These are phyloP conservation scores for Aethionema arabicum DNA, from an alignment of 345 rosid species.

Conservation along the genomic window DNA sequence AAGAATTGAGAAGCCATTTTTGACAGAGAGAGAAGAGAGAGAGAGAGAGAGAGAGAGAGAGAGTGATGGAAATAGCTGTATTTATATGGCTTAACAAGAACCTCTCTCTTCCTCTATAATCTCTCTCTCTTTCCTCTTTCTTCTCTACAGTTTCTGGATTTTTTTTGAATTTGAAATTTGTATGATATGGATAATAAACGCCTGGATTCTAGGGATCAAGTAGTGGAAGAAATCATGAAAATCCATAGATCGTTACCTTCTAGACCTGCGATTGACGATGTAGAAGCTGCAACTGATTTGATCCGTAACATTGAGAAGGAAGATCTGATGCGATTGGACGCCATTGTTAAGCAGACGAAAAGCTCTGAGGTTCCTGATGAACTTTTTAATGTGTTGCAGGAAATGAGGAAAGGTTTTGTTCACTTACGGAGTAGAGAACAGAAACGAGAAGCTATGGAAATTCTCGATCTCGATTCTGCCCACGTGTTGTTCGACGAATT, in stretches of 20 bases:
- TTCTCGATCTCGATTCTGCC: conserved; percentile 72
- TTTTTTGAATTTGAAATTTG: background rate
- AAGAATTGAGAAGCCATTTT: conserved; percentile 27
- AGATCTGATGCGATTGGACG: conserved; percentile 59
- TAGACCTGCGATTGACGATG: conserved; percentile 76
- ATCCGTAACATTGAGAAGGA: conserved; percentile 76
- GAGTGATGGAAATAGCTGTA: conserved; percentile 15
- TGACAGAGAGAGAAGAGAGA: conserved; percentile 15
- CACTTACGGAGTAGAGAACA: conserved; percentile 64
- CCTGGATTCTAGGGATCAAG: conserved; percentile 49
- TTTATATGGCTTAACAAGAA: background rate
- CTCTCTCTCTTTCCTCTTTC: background rate
- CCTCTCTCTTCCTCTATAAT: background rate
- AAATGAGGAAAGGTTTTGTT: conserved; percentile 68
- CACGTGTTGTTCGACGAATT: conserved; percentile 72
- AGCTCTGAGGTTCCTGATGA: conserved; percentile 62
- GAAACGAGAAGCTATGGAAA: conserved; percentile 62
- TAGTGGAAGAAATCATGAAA: conserved; percentile 81
- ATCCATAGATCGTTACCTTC: conserved; percentile 76
- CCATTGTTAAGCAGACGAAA: conserved; percentile 52
- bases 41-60: background rate
- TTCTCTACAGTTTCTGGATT: background rate
- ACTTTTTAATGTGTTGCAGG: conserved; percentile 62
- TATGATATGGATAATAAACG: conserved; percentile 44
- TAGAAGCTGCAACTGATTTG: conserved; percentile 66